Evolutionary conservation across 139 green algal species (phyloP), one percentile per base, ranked within the genome.

Genomic region (Astrephomene gubernaculifera): DNA sequence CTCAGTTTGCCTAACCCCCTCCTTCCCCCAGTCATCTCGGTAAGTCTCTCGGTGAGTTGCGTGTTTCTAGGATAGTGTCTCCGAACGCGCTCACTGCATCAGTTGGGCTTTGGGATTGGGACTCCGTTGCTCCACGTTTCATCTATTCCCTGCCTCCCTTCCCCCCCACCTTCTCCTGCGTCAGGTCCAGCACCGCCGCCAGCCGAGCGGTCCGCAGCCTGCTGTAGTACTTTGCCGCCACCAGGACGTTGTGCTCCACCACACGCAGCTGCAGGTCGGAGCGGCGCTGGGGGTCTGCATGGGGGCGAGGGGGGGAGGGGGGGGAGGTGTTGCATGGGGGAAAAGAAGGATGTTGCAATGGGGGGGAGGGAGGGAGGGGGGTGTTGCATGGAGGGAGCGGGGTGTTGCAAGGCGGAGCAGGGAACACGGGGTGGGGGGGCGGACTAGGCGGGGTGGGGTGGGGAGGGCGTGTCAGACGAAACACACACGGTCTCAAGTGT

Each of bases 201-300:
- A 99, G 93, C 0, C 97, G 90, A 64, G 85, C 35, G 33, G 95
- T 90, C 41, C 82, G 82, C 54, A 88, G 41, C n/a, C 89, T 84
- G 21, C 79, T 89, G 91, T 98, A 98, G 92, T 98, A 99, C 86
- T 94, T 93, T 39, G 90, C 87, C 2, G 98, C 88, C 22, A 98
- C 95, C 68, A 98, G 92, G 39, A 99, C 92, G 92, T 99, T 99
- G 94, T 99, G 96, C 91, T 98, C 94, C 3, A 93, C 92, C 31
- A 98, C 93, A 0, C 96, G 93, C 76, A 96, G 89, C 76, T 91
- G 87, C 72, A 96, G 83, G 87, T 95, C 93, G 67, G 88, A 90
- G 8, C 45, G 22, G 7, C 91, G 80, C 88, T 93, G 90, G 31
- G 54, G 70, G 31, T 89, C 88, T 88, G 53, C 2, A 17, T 9